phyloP scores from a whole-genome alignment of 306 rosid species.

The Mimosa pudica region DNA sequence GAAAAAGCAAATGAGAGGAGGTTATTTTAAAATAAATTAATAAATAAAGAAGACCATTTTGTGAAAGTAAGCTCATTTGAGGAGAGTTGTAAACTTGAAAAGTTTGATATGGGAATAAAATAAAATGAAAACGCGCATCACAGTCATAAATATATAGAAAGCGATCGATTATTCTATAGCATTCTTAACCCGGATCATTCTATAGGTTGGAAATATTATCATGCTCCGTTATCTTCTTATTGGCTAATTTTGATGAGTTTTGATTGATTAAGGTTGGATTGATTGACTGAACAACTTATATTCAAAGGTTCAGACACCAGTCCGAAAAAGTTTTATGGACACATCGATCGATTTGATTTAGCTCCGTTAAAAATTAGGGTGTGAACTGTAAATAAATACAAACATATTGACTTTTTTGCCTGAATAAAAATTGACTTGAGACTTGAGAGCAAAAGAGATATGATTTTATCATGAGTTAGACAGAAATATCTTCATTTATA shows the following conservation, averaged over 20 bases:
- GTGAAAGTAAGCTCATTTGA: neutral
- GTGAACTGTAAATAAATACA: neutral
- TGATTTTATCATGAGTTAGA: too few species aligned
- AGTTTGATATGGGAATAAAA: neutral
- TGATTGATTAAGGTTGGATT: neutral
- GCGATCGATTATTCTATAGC: neutral
- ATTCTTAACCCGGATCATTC: neutral
- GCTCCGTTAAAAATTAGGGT: neutral
- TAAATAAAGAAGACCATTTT: conserved; percentile 3
- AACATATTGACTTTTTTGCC: neutral
- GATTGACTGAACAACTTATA: neutral
- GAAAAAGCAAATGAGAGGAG: neutral
- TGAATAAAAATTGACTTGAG: neutral
- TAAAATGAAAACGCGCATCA: too few species aligned
- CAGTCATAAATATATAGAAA: neutral
- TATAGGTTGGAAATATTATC: neutral
- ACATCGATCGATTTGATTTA: neutral
- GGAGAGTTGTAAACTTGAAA: neutral
- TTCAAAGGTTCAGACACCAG: neutral
- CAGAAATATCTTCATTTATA: too few species aligned
- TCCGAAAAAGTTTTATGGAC: neutral
- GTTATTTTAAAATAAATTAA: neutral
- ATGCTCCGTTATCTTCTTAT: neutral
- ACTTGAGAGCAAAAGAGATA: too few species aligned
- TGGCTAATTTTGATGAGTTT: neutral